These are phyloP conservation scores for Podaxis sp. DNA, from an alignment of 768 basidiomycete genomes.

Conservation along the genomic window DNA sequence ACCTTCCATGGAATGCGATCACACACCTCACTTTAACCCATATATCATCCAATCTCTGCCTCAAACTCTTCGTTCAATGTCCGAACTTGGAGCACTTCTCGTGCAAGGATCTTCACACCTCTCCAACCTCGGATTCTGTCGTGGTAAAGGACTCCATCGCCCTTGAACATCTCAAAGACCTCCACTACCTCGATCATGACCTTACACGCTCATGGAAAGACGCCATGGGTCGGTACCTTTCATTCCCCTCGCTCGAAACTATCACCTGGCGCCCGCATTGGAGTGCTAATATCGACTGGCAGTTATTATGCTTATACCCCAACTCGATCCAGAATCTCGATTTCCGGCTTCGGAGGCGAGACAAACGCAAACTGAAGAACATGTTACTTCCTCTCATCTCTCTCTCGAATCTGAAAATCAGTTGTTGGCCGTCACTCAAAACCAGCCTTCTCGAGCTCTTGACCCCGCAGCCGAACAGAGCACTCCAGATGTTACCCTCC, in stretches of 20 bases:
- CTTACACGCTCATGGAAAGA: not conserved
- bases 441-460: not conserved
- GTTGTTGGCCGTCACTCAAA: not conserved
- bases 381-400: not conserved
- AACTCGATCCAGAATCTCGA: not conserved
- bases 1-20: not conserved
- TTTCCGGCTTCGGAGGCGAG: not conserved
- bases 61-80: not conserved
- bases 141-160: not conserved
- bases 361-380: not conserved
- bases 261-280: not conserved
- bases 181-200: not conserved
- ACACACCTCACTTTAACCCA: not conserved
- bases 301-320: not conserved
- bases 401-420: not conserved
- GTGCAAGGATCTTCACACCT: not conserved
- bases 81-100: not conserved
- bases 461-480: not conserved
- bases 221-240: not conserved
- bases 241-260: not conserved
- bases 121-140: not conserved
- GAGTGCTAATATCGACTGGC: not conserved
- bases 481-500: not conserved
- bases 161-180: not conserved
- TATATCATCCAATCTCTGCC: not conserved